phyloP scores from a whole-genome alignment of 495 filamentous ascomycete genomes.

The Durotheca rogersii region DNA sequence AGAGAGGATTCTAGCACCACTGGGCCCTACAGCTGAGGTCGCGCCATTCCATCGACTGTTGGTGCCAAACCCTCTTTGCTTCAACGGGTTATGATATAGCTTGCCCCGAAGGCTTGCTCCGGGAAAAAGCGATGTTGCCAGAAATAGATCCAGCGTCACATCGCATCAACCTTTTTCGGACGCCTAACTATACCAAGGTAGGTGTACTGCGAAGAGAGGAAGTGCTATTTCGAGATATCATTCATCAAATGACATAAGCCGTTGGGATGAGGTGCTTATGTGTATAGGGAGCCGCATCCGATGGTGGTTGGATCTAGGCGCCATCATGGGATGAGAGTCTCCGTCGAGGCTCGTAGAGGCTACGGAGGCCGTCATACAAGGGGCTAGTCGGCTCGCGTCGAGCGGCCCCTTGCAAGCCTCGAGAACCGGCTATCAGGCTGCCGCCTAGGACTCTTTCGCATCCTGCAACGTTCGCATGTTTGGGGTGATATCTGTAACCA shows the following conservation, averaged over 20 bases:
- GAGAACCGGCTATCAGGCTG: conserved; percentile 2
- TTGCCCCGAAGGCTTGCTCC: conserved; percentile 21
- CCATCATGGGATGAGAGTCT: not conserved
- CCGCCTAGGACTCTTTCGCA: not conserved
- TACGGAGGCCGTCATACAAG: conserved; percentile 7
- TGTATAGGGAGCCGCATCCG: conserved; percentile 11
- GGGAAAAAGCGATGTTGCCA: conserved; percentile 23
- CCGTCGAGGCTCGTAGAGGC: not conserved
- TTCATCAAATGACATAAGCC: conserved; percentile 15
- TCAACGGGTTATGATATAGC: conserved; percentile 14
- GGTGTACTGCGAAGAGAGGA: conserved; percentile 3
- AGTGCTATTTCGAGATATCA: not conserved
- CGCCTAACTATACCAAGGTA: not conserved
- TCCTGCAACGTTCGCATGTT: not conserved
- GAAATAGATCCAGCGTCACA: conserved; percentile 29
- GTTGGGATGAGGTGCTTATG: not conserved
- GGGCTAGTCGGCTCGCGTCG: conserved; percentile 3
- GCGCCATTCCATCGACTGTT: conserved; percentile 17
- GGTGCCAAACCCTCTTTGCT: conserved; percentile 15
- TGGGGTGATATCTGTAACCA: conserved; percentile 8
- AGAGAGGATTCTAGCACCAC: conserved; percentile 10
- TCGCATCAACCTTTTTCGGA: conserved; percentile 12
- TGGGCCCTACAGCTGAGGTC: conserved; percentile 17
- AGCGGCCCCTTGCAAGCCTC: conserved; percentile 6
- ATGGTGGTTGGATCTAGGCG: not conserved